Base-by-base conservation (phyloP, 805 yeast species). In the Blastobotrys mokoenaii region DNA sequence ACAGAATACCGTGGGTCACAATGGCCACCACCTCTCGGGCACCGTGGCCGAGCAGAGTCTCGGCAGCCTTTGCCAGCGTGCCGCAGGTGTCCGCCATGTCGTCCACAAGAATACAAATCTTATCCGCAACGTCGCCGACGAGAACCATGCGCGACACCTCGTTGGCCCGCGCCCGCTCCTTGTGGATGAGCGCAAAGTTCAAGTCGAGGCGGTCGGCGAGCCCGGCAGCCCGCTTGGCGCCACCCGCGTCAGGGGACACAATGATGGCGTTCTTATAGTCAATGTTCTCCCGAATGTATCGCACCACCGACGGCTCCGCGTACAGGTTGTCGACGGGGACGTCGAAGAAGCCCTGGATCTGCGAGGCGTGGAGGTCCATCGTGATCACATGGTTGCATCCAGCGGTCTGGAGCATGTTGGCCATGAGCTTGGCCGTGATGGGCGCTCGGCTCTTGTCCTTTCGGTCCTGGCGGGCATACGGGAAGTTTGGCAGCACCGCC, bases 61-160 rank as follows among this genome's bases (percentile, higher is more conserved):
- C 95, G 11, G 96, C 93, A 1, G 97, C 97, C 67, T 90, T 93
- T 52, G 86, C 94, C 54, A 93, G 71, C 1, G 98, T 93, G 36
- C 98, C 98, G 67, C 97, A 93, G 2, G 98, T 93, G 62, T 93
- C 98, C 33, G 97, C 97, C 95, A 93, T 93, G 62, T 93, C 98
- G 65, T 93, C 98, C 25, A 93, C 86, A 53, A 93, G 69, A 29
- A 93, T 74, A 67, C 97, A 90, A 3, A 82, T 77, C 64, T 88
- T 88, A 50, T 81, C 79, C 1, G 77, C 69, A 34, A 93, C 98
- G 65, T 90, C 97, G 52, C 98, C 98, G 35, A 93, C 98, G 34
- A 93, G 73, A 31, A 93, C 96, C 98, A 93, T 93, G 54, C 84
- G 75, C n/a, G 93, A 80, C 12, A 93, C 95, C 67, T 93, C 98